A percentile compares a stretch with the other conserved stretches of the same genome.
phyloP scores from a whole-genome alignment of 1,139 yeast species.

The Arxiozyma slooffiae region DNA sequence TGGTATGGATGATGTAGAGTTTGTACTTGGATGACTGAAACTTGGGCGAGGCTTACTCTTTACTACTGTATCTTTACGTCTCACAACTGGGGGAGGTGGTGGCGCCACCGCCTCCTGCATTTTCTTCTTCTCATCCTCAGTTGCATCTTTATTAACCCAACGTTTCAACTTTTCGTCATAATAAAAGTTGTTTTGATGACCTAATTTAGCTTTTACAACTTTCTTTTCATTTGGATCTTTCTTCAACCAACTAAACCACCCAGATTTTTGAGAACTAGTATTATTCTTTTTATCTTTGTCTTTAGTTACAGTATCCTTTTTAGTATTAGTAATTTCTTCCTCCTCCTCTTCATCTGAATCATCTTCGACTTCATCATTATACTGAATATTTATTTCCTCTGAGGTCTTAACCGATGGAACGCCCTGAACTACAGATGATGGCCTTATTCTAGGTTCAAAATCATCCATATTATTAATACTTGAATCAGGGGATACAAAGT shows the following conservation, averaged over 20 bases:
- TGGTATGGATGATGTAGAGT: slow-evolving; percentile 3
- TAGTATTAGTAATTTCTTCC: slow-evolving; percentile 24
- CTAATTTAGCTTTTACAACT: slow-evolving; percentile 76
- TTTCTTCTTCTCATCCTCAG: slow-evolving; percentile 59
- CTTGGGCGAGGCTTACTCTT: slow-evolving; percentile 31
- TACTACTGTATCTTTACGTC: slow-evolving; percentile 31
- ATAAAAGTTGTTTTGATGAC: slow-evolving; percentile 61
- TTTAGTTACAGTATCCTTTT: slow-evolving; percentile 24
- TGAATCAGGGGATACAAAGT: background rate
- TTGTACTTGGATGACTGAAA: slow-evolving; percentile 1
- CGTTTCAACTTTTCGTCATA: slow-evolving; percentile 78
- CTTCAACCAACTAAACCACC: slow-evolving; percentile 42
- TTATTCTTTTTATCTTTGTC: slow-evolving; percentile 15
- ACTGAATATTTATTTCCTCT: slow-evolving; percentile 14
- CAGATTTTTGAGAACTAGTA: slow-evolving; percentile 22
- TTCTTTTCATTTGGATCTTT: slow-evolving; percentile 54
- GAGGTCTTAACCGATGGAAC: slow-evolving; percentile 1
- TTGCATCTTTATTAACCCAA: slow-evolving; percentile 71
- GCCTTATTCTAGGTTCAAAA: slow-evolving; percentile 23
- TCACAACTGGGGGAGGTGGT: slow-evolving; percentile 57
- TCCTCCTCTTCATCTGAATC: slow-evolving; percentile 35
- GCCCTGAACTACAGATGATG: background rate
- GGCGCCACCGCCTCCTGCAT: slow-evolving; percentile 58
- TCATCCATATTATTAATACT: background rate
- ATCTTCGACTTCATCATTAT: slow-evolving; percentile 39